Evolutionary conservation across 2,329 filamentous ascomycete genomes (phyloP).

Genomic region (Verticillium albo-atrum): DNA sequence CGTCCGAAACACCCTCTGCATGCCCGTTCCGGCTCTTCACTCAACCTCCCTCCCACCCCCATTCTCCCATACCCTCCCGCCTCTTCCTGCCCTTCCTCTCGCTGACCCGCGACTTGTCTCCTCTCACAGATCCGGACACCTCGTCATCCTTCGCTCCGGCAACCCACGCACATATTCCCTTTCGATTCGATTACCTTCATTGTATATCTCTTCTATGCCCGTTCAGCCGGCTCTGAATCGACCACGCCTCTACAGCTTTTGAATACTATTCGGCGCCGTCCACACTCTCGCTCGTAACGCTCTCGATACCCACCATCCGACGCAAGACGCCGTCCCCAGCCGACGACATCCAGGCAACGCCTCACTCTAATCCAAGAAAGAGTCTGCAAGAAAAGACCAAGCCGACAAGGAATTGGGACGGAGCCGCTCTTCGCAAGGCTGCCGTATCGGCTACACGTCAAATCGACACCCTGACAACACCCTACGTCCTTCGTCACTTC

Average conservation of each 20-base stretch:
- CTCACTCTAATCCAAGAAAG: slow-evolving; percentile 6
- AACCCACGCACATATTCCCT: neutral
- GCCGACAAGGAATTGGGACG: neutral
- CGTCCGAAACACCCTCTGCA: neutral
- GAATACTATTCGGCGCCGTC: slow-evolving; percentile 3
- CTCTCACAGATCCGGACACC: neutral
- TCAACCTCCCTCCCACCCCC: neutral
- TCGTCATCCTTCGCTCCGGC: neutral
- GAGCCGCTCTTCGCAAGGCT: neutral
- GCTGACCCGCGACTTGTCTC: neutral
- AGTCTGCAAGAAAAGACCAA: slow-evolving; percentile 11
- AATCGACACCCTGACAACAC: neutral
- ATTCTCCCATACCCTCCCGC: neutral
- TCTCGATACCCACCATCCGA: neutral
- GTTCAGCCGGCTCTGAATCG: slow-evolving; percentile 55
- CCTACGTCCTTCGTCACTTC: neutral
- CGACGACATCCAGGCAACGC: neutral
- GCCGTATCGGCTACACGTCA: neutral
- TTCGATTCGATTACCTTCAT: slow-evolving; percentile 3
- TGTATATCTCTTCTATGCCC: slow-evolving; percentile 13
- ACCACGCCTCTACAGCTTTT: neutral
- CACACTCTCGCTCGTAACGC: slow-evolving; percentile 1
- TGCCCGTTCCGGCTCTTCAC: neutral
- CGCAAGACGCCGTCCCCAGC: neutral
- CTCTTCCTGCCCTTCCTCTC: neutral